Base-by-base conservation (phyloP, 345 rosid genomes). In the Populus alba region DNA sequence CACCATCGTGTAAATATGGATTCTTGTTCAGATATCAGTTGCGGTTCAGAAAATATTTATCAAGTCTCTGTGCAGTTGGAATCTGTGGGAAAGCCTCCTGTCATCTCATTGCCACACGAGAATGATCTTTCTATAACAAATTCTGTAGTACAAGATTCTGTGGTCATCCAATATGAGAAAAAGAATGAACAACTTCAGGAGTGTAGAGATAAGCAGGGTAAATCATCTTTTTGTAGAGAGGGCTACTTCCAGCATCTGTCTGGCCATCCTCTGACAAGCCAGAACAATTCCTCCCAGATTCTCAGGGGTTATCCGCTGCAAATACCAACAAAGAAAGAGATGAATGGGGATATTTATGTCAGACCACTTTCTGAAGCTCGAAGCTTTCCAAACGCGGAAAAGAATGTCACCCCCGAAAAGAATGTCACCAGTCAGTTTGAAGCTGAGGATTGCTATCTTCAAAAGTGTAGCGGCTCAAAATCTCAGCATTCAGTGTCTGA, bases 391-490 rank as follows among this genome's bases (percentile, higher is more conserved):
- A 82, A 83, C 67, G 68, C 79, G 1, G 89, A 81, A 29, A 73
- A 82, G 72, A 80, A 70, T 81, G 11, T 75, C 4, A 17, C 78
- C 70, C 68, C 79, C 1, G 89, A 81, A 29, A 73, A 81, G 70
- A 80, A 70, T 81, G 11, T 75, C 4, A 17, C 78, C 47, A 43
- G 75, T 49, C 83, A 70, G 55, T 72, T 49, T 79, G 68, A 72
- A 47, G 66, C 79, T 41, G 87, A 81, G 62, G 89, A 85, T 79
- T 83, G 85, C 83, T 78, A 81, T 77, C 90, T 90, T 76, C 85
- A 57, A 73, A 95, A 89, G 83, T 90, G 97, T 81, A 88, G 66
- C 71, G 82, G 80, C 71, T 43, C 83, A 25, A 80, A 73, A 43
- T 62, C 82, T 73, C 77, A 72, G 66, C 27, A 74, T 53, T 82